Percentiles rank a stretch among this genome's conserved stretches.
Evolutionary conservation across 257 asterid genomes (phyloP).

Genomic region (Marsdenia floribunda): DNA sequence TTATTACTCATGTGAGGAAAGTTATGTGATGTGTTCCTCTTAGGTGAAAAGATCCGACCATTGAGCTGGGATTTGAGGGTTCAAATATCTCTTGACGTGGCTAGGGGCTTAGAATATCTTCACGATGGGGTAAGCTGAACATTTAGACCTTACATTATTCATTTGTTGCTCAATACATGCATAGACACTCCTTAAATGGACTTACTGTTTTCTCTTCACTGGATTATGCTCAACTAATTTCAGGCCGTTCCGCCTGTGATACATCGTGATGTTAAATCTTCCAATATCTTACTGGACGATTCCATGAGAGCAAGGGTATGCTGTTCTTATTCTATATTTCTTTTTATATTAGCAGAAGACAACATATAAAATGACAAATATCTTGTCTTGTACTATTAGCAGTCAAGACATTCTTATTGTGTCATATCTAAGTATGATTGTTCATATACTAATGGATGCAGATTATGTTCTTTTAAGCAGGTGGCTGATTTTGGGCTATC

Average conservation of each 20-base stretch:
- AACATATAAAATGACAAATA: neutral
- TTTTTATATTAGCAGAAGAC: neutral
- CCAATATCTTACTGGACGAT: slow-evolving; percentile 87
- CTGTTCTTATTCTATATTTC: slow-evolving; percentile 14
- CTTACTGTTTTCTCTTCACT: slow-evolving; percentile 7
- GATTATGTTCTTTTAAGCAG: slow-evolving; percentile 33
- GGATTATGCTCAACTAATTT: slow-evolving; percentile 20
- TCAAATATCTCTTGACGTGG: slow-evolving; percentile 92
- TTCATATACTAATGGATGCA: neutral
- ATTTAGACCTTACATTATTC: neutral
- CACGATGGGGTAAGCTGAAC: slow-evolving; percentile 78
- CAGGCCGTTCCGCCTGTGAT: slow-evolving; percentile 97
- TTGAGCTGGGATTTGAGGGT: slow-evolving; percentile 71
- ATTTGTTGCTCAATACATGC: neutral
- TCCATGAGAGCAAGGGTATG: slow-evolving; percentile 86
- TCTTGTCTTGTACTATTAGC: neutral
- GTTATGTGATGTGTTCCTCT: neutral
- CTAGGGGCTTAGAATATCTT: slow-evolving; percentile 97
- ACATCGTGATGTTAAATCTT: slow-evolving; percentile 89
- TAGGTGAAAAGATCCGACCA: slow-evolving; percentile 58
- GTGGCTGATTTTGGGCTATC: slow-evolving; percentile 97
- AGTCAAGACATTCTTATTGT: neutral
- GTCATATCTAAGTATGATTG: neutral
- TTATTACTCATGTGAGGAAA: neutral
- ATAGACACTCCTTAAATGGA: neutral